Evolutionary conservation across 1,139 yeast species (phyloP), one percentile per base, ranked within the genome.

Genomic region (Hanseniaspora sp.): DNA sequence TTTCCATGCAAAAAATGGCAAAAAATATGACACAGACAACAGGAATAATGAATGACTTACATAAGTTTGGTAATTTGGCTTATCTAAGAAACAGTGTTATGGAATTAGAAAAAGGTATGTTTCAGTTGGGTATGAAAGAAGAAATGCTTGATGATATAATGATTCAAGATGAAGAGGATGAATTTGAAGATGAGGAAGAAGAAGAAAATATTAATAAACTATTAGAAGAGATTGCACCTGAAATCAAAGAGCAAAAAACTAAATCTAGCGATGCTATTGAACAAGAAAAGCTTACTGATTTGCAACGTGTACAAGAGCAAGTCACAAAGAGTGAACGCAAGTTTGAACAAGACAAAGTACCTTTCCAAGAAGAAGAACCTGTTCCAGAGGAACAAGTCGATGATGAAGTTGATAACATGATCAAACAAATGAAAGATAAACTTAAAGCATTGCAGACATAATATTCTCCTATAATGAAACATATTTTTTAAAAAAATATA

Each of bases 91-190:
- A 79, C 18, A 83, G 95, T 0, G 88, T 92, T 87, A 84, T 83
- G 64, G 95, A 83, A 61, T 71, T 94, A 58, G 85, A 92, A 58
- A 83, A 79, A 64, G 98, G 94, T 67, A 75, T 94, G 64, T 82
- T 86, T 79, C 86, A 84, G 66, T 81, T 95, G 3, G 98, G 98
- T 0, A 78, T 94, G 51, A 88, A 94, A 58, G 88, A 86, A 61
- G 98, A 94, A 65, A 92, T 94, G 97, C 82, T 90, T 68, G 88
- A 86, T 56, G 98, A 94, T 64, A 81, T 87, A 63, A 73, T 92
- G 56, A 97, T 90, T 58, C 70, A 77, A 55, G 74, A 82, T 43
- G 79, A 76, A 53, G 87, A 82, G 55, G 83, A 75, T 58, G 82
- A 83, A 54, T 80, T 77, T 52, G 83, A 80, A 58, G 82, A 78